Conservation (phyloP, 2,329 filamentous ascomycete species). For the Metarhizium album region DNA sequence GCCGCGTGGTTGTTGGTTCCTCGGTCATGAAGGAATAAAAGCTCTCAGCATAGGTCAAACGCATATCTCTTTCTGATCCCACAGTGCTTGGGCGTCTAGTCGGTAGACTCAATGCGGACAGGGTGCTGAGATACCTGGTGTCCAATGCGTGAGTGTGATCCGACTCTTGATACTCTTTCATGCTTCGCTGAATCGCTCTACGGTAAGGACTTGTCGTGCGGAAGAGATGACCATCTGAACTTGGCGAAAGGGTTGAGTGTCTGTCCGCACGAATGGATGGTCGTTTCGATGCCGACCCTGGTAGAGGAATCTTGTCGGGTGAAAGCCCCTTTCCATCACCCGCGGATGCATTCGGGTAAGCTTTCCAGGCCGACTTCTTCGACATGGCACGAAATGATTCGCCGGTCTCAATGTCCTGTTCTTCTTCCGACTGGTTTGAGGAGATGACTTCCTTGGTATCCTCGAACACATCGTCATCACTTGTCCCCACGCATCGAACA, state of each 20-base stretch:
- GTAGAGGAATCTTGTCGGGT: conserved; percentile 1
- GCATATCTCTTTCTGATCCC: conserved; percentile 28
- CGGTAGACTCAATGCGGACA: conserved; percentile 29
- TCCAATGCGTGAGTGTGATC: conserved; percentile 16
- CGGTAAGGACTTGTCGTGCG: conserved; percentile 46
- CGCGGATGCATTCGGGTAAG: conserved; percentile 7
- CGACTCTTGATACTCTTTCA: conserved; percentile 24
- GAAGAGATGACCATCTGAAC: conserved; percentile 39
- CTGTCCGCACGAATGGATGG: conserved; percentile 26
- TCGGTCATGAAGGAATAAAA: conserved; percentile 31
- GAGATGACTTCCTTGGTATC: conserved; percentile 2
- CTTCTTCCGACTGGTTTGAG: background rate
- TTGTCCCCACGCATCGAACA: conserved; percentile 22
- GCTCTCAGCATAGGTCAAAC: conserved; percentile 34
- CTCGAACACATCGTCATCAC: conserved; percentile 24
- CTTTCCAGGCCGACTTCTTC: conserved; percentile 1
- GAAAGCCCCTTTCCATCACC: conserved; percentile 8
- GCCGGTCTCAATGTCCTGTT: background rate
- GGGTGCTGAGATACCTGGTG: conserved; percentile 28
- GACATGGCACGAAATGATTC: background rate
- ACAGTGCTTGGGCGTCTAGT: conserved; percentile 28
- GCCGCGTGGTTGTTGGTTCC: conserved; percentile 10
- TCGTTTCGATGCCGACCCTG: conserved; percentile 6
- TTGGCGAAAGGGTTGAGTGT: conserved; percentile 41
- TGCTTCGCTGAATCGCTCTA: conserved; percentile 36